Base-by-base conservation (phyloP, 371 early-diverging fungal genomes). In the Funneliformis caledonium region DNA sequence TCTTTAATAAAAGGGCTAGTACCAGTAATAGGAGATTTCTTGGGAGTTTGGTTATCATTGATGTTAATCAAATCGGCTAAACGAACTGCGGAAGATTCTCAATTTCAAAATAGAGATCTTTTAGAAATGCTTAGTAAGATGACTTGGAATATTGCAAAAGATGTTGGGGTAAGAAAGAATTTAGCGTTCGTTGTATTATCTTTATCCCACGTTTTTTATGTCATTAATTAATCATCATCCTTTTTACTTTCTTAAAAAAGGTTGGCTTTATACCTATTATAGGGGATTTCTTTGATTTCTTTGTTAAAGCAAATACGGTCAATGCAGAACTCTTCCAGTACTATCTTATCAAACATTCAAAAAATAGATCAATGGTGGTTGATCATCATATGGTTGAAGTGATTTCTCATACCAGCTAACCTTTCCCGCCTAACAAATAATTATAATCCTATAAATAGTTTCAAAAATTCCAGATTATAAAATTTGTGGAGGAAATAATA, bases 281-380 rank as follows among this genome's bases (percentile, higher is more conserved):
- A 10, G 89, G 89, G 48, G 89, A 89, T 78, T 48, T 89, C 7
- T 33, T 86, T 72, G 89, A 89, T 76, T 84, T 86, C 56, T 78
- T 88, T 76, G 88, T 84, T 76, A 89, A 88, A 81, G 86, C 87
- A 72, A 89, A 89, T 76, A 87, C 86, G 4, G 83, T 85, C 47
- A 89, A 89, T 81, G 85, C 88, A 1, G 76, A 85, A 6, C 56
- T 89, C 11, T 74, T 89, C 12, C 87, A 89, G 31, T 72, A 82
- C 2, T 87, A 83, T 80, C 76, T 89, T 16, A 75, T 86, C 3
- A 69, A 76, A 8, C 33, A 69, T 45, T 67, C 81, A 12, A 79
- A 70, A 31, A 69, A 69, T 43, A 52, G 80, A 43, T 79, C 80
- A 7, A 9, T 79, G 1, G 80, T 79, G 2, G 31, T 64, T 4